Evolutionary conservation across 345 rosid genomes (phyloP).

Genomic region (Acer negundo): DNA sequence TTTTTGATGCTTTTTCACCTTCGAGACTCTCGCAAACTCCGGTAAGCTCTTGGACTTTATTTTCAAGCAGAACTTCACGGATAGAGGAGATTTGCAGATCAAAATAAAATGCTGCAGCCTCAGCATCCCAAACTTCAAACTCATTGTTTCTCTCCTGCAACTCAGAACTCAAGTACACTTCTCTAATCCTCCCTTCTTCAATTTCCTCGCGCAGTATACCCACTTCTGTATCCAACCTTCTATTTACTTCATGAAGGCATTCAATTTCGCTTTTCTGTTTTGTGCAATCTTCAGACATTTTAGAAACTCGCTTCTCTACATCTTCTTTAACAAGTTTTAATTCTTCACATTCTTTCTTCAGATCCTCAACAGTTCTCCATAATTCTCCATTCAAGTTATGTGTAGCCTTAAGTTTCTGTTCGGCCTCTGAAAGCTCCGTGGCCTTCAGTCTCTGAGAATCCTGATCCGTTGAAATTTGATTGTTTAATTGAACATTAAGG

Average conservation of each 20-base stretch:
- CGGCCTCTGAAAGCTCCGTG: constrained; percentile 61
- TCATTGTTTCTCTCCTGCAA: constrained; percentile 77
- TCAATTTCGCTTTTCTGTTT: constrained; percentile 48
- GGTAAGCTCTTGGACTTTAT: constrained; percentile 56
- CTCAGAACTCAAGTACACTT: constrained; percentile 71
- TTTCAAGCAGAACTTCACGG: constrained; percentile 72
- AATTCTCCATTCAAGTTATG: constrained; percentile 55
- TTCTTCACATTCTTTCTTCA: constrained; percentile 57
- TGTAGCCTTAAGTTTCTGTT: constrained; percentile 66
- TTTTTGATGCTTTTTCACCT: constrained; percentile 42
- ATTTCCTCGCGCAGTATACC: constrained; percentile 42
- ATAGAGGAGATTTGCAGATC: constrained; percentile 75
- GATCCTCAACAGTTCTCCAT: constrained; percentile 57
- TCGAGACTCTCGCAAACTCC: constrained; percentile 57
- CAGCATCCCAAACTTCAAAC: constrained; percentile 86
- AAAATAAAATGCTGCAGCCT: constrained; percentile 86
- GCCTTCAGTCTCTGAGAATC: constrained; percentile 61
- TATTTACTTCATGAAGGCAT: constrained; percentile 53
- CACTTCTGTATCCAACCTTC: constrained; percentile 53
- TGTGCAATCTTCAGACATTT: constrained; percentile 40
- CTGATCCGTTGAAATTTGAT: constrained; percentile 48
- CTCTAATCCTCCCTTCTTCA: constrained; percentile 51
- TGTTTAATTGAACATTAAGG: constrained; percentile 57
- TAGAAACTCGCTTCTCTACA: constrained; percentile 45
- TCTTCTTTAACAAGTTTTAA: constrained; percentile 39